phyloP scores from a whole-genome alignment of 2,329 filamentous ascomycete genomes.

The Coniella lustricola region DNA sequence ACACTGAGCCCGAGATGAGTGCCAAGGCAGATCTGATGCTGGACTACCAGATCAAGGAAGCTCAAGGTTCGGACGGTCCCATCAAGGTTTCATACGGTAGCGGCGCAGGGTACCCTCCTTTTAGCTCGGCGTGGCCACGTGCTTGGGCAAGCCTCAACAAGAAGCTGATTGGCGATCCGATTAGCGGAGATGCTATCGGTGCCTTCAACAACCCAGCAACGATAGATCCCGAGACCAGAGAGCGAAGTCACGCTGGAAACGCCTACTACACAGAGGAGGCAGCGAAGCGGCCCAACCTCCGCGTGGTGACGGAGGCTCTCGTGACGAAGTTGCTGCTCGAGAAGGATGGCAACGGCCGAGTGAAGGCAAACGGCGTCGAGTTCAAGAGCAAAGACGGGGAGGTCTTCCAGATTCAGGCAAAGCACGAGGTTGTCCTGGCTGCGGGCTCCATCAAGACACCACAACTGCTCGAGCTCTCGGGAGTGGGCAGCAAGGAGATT shows the following conservation, averaged over 20 bases:
- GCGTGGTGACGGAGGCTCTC: slow-evolving; percentile 18
- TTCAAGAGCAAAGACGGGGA: slow-evolving; percentile 19
- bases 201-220: slow-evolving; percentile 13
- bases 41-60: slow-evolving; percentile 24
- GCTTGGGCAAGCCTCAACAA: slow-evolving; percentile 24
- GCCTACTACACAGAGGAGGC: slow-evolving; percentile 15
- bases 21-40: slow-evolving; percentile 23
- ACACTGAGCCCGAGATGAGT: slow-evolving; percentile 22
- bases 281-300: slow-evolving; percentile 11
- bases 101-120: slow-evolving; percentile 25
- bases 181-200: slow-evolving; percentile 4
- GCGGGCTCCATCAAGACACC: slow-evolving; percentile 25
- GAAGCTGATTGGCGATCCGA: slow-evolving; percentile 9
- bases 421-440: slow-evolving; percentile 25
- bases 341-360: slow-evolving; percentile 8
- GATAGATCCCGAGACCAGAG: slow-evolving; percentile 14
- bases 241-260: slow-evolving; percentile 13
- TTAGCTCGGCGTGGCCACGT: slow-evolving; percentile 31
- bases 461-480: slow-evolving; percentile 18
- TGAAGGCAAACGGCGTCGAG: slow-evolving; percentile 20
- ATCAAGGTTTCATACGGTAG: slow-evolving; percentile 28
- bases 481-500: slow-evolving; percentile 27
- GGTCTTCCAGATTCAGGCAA: slow-evolving; percentile 11
- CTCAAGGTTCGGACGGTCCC: slow-evolving; percentile 26
- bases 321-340: slow-evolving; percentile 20